Conservation (phyloP, 805 yeast genomes). For the Candida coleopterorum region DNA sequence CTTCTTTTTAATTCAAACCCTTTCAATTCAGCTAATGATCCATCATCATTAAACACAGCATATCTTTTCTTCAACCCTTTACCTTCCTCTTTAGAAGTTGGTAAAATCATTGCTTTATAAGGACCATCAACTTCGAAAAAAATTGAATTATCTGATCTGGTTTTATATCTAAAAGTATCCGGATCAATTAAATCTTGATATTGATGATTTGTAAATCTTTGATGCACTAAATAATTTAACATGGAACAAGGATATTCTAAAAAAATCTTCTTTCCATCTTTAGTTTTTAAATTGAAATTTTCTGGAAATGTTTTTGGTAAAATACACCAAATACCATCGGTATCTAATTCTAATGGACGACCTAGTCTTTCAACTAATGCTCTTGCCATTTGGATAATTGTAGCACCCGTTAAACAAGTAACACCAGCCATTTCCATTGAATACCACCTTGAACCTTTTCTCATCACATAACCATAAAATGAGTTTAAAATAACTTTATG, state of each 20-base stretch:
- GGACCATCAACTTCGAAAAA: constrained; percentile 99
- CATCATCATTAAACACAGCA: constrained; percentile 95
- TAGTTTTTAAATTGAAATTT: constrained; percentile 63
- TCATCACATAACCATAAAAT: constrained; percentile 97
- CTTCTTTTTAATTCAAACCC: constrained; percentile 96
- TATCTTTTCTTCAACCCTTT: constrained; percentile 93
- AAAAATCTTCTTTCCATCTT: constrained; percentile 71
- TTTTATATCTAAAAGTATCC: constrained; percentile 60
- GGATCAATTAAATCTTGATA: constrained; percentile 84
- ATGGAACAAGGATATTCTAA: constrained; percentile 94
- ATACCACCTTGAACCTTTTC: constrained; percentile 98
- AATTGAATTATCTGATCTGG: constrained; percentile 85
- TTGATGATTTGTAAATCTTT: constrained; percentile 87
- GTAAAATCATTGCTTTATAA: constrained; percentile 93
- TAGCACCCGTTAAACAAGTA: constrained; percentile 96
- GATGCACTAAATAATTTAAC: constrained; percentile 91
- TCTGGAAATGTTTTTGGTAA: constrained; percentile 93
- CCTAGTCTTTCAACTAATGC: constrained; percentile 88
- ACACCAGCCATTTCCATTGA: constrained; percentile 99
- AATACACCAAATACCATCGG: constrained; percentile 99
- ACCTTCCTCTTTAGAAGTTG: constrained; percentile 96
- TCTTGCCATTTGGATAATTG: constrained; percentile 96
- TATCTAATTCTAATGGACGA: constrained; percentile 91
- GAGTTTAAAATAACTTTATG: constrained; percentile 96
- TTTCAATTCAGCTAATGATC: constrained; percentile 88